Percentiles rank a stretch among this genome's conserved stretches.
phyloP scores from a whole-genome alignment of 192 early-diverging fungal species.

The Coemansia sp. region DNA sequence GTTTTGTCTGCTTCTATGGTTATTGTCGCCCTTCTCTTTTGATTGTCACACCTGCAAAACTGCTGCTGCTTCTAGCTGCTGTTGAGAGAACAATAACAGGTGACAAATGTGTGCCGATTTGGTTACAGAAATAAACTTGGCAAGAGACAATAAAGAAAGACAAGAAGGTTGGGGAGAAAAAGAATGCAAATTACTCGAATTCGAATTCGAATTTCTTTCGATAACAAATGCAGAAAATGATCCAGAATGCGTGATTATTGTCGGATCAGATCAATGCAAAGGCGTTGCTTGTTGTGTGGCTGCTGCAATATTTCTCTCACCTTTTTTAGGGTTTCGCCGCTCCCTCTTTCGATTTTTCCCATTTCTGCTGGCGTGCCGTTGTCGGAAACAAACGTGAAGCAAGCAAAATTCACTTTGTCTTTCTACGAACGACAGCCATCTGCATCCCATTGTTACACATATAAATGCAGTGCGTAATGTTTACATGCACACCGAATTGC shows the following conservation, averaged over 20 bases:
- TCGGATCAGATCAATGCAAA: not conserved
- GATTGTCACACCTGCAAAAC: not conserved
- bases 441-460: not conserved
- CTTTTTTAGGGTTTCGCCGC: not conserved
- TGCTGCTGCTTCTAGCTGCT: not conserved
- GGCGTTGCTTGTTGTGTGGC: too few species aligned
- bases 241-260: not conserved
- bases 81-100: not conserved
- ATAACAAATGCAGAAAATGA: not conserved
- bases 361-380: not conserved
- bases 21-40: not conserved
- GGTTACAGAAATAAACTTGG: not conserved
- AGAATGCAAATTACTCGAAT: constrained; percentile 2
- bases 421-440: not conserved
- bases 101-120: not conserved
- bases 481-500: not conserved
- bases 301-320: not conserved
- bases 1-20: not conserved
- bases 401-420: not conserved
- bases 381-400: not conserved
- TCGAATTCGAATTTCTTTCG: not conserved
- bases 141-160: not conserved
- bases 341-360: not conserved
- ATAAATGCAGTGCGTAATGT: not conserved
- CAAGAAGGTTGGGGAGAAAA: not conserved